Conservation (phyloP, 495 filamentous ascomycete species). For the Trichocladium uniseriatum region DNA sequence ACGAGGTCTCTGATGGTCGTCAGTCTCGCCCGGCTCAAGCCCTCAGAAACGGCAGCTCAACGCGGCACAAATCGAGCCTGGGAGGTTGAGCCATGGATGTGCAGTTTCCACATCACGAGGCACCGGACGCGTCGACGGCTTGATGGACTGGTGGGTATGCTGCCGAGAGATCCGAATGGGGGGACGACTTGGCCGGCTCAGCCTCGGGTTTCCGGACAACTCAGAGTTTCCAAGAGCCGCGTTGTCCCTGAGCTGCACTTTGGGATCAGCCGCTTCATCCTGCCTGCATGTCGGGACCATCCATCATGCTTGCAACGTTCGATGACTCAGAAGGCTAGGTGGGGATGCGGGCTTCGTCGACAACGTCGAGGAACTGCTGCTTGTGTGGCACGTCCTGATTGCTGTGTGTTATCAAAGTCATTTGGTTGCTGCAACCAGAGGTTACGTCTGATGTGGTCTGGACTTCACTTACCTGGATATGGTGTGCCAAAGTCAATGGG, state of each 20-base stretch:
- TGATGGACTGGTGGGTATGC: too few species aligned
- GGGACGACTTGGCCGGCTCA: not conserved
- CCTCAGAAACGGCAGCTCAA: too few species aligned
- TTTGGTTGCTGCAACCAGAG: not conserved
- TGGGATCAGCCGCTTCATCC: conserved; percentile 9
- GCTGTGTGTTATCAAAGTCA: conserved; percentile 1
- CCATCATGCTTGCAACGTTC: not conserved
- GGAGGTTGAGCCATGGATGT: too few species aligned
- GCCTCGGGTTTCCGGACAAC: not conserved
- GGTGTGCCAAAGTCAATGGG: not conserved
- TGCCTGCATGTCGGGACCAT: conserved; percentile 1
- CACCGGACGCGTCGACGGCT: too few species aligned
- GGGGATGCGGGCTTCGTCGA: not conserved
- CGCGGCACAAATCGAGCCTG: too few species aligned
- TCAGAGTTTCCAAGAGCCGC: not conserved
- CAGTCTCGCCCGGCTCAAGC: not conserved
- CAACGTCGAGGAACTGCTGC: not conserved
- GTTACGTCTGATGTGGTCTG: not conserved
- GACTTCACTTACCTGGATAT: not conserved
- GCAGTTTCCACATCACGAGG: too few species aligned
- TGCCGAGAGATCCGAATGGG: not conserved
- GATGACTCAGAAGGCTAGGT: conserved; percentile 1
- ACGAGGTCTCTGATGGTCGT: not conserved
- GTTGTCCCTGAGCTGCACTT: conserved; percentile 3
- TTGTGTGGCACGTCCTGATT: conserved; percentile 21